These are phyloP conservation scores for Blastobotrys aristatus DNA, from an alignment of 1,139 yeast genomes.

Conservation along the genomic window DNA sequence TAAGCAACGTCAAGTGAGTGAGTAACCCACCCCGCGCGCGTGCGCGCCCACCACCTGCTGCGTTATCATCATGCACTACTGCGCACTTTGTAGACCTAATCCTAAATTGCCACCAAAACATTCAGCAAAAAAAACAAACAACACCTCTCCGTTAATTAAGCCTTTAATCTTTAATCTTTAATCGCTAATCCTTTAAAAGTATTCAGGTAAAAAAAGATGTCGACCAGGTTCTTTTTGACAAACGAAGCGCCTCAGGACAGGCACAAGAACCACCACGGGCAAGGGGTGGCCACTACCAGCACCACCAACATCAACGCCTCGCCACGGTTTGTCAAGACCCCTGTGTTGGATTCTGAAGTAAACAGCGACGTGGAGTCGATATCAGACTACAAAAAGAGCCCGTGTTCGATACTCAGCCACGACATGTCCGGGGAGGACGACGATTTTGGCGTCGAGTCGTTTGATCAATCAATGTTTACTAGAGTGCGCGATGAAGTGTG, in stretches of 20 bases:
- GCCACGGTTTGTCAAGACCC: slow-evolving; percentile 8
- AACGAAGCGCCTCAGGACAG: slow-evolving; percentile 19
- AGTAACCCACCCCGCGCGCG: too few relatives aligned
- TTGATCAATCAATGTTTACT: slow-evolving; percentile 5
- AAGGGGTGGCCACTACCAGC: slow-evolving; percentile 1
- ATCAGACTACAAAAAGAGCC: background rate
- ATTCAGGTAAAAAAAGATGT: slow-evolving; percentile 4
- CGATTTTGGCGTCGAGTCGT: slow-evolving; percentile 9
- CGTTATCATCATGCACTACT: too few relatives aligned
- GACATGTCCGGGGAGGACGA: slow-evolving; percentile 5
- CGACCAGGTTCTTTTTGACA: slow-evolving; percentile 19
- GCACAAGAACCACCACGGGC: too few relatives aligned
- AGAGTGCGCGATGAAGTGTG: background rate
- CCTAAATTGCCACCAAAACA: too few relatives aligned
- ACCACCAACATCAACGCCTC: slow-evolving; percentile 5
- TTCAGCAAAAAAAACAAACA: too few relatives aligned
- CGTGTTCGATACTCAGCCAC: slow-evolving; percentile 10
- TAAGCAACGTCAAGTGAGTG: too few relatives aligned
- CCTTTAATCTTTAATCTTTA: too few relatives aligned
- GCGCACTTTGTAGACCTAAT: too few relatives aligned
- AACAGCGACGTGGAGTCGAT: slow-evolving; percentile 7
- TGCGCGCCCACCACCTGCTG: too few relatives aligned
- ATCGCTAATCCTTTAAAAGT: too few relatives aligned
- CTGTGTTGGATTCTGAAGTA: slow-evolving; percentile 5
- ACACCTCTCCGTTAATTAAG: too few relatives aligned